These are phyloP conservation scores for Colletotrichum tamarilloi DNA, from an alignment of 2,329 filamentous ascomycete genomes.

Conservation along the genomic window DNA sequence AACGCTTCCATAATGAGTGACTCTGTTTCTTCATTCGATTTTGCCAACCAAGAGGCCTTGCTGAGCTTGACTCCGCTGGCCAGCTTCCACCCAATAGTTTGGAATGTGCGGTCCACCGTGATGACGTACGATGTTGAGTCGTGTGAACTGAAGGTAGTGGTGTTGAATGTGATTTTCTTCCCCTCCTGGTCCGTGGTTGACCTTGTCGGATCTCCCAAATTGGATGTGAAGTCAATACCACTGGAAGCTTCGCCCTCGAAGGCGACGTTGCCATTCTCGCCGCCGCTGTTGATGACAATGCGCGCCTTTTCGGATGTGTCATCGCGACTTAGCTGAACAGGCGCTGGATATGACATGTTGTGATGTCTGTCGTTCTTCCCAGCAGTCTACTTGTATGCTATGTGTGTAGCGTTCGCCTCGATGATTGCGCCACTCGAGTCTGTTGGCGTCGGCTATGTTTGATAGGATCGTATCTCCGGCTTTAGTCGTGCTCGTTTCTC, in stretches of 20 bases:
- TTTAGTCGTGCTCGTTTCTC: neutral
- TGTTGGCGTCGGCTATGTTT: neutral
- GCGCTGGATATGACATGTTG: neutral
- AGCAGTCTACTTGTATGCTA: neutral
- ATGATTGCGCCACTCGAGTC: neutral
- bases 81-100: neutral
- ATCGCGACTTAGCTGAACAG: neutral
- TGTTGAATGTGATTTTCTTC: neutral
- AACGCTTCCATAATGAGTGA: neutral
- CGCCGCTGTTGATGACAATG: neutral
- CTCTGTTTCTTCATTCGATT: neutral
- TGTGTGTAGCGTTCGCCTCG: neutral
- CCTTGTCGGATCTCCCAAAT: neutral
- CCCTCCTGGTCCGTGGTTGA: neutral
- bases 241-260: neutral
- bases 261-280: neutral
- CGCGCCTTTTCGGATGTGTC: neutral
- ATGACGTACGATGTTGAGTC: neutral
- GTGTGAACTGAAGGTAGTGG: neutral
- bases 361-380: neutral
- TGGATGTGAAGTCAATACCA: neutral
- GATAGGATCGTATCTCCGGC: neutral
- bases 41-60: neutral
- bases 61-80: neutral
- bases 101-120: too few relatives aligned